A percentile compares a stretch with the other conserved stretches of the same genome.
Evolutionary conservation across 179 eudicot genomes (phyloP).

Genomic region (Vitellaria paradoxa): DNA sequence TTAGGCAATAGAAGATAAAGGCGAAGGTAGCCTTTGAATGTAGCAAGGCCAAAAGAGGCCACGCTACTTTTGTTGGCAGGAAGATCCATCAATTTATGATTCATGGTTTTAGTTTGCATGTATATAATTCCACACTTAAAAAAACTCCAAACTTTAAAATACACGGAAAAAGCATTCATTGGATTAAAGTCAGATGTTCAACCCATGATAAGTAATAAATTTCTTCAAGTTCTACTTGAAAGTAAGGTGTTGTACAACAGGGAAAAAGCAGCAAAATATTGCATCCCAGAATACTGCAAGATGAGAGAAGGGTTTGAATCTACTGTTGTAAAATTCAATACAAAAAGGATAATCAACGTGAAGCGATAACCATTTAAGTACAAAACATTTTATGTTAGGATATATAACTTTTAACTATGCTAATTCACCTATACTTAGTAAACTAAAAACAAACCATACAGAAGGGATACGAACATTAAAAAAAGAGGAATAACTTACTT

Average conservation of each 20-base stretch:
- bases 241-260: too few species aligned
- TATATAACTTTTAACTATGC: neutral
- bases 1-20: too few species aligned
- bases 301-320: neutral
- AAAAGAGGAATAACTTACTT: conserved; percentile 46
- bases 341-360: neutral
- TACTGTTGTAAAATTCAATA: neutral
- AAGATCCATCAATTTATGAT: neutral
- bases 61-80: neutral
- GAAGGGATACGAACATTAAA: neutral
- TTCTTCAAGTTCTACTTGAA: too few species aligned
- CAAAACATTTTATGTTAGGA: neutral
- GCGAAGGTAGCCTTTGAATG: too few species aligned
- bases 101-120: neutral
- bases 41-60: neutral
- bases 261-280: neutral
- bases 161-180: neutral
- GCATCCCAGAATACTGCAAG: neutral
- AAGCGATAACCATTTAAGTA: neutral
- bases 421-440: neutral
- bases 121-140: neutral
- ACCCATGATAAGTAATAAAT: too few species aligned
- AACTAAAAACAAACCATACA: neutral
- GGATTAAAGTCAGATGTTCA: too few species aligned
- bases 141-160: neutral